Base-by-base conservation (phyloP, 768 basidiomycete genomes). In the Inosperma sp. region DNA sequence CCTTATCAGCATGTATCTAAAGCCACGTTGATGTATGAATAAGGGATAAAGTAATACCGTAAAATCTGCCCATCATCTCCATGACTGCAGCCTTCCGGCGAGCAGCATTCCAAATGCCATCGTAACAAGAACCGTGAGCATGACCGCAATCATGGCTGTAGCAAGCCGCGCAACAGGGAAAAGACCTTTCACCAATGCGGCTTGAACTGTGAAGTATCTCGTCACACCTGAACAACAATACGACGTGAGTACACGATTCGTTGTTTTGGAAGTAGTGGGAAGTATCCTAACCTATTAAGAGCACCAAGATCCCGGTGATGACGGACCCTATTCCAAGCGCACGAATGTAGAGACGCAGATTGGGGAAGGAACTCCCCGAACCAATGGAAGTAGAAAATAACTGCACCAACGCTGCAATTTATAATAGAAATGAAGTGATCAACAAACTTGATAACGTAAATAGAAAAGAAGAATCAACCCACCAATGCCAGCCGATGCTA, bases 171-270 rank as follows among this genome's bases (percentile, higher is more conserved):
- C 77, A n/a, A 73, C 72, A 3, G 81, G 80, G 56, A 81, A 83
- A 39, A 70, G 57, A 7, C 80, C 79, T 31, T 72, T 69, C 2
- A 72, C 67, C 48, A 83, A 69, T 6, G 76, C 73, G 1, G 62
- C 58, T 57, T 83, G 82, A 3, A 81, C 70, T 1, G 63, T 58
- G 59, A 82, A 83, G 59, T 79, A 83, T n/a, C 82, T 71, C 9
- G 59, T 47, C 12, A 76, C 59, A 13, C 80, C 82, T 83, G 34
- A 10, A 47, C 47, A 10, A 10, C 29, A 10, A 17, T 47, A 23
- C 16, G 14, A 41, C n/a, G 29, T 37, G 39, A 45, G n/a, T 39
- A 49, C 31, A 2, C 44, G 44, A 31, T 6, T 27, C 7, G 29
- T 37, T 21, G 19, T n/a, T 9, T n/a, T 37, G 4, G 22, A 46